Base-by-base conservation (phyloP, 768 basidiomycete species). In the Coprinopsis strossmayeri region DNA sequence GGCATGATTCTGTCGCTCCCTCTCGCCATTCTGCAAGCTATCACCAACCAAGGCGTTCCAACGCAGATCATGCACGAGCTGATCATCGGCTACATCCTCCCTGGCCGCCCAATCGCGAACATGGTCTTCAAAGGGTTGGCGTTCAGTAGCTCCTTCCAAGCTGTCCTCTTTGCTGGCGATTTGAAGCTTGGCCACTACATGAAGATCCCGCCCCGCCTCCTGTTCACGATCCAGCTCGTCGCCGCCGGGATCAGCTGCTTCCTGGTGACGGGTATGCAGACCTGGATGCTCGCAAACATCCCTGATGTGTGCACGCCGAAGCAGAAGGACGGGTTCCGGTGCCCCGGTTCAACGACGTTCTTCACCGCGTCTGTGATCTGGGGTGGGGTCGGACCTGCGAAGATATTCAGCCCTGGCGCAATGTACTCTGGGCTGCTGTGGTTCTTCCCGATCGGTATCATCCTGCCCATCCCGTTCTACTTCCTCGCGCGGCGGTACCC, bases 181-280 rank as follows among this genome's bases (percentile, higher is more conserved):
- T 69, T 92, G 58, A 94, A 94, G 66, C 76, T 91, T 35, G 90
- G 85, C 20, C 87, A 91, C 62, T 92, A 92, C 68, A 87, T 88
- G 84, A 92, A 93, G 70, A 71, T 93, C 38, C 87, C 88, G 9
- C 91, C 90, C 38, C 79, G 87, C 50, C 68, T 80, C 55, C 87
- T 90, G 77, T 93, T 94, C 69, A 28, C 57, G 18, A 67, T 77
- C 24, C 88, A 91, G 58, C 64, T 82, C 46, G 61, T 82, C 40
- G 73, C 87, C 4, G 74, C 78, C 5, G 46, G 78, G 25, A 57
- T 92, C 46, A 67, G 73, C 43, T 67, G 72, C 60, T 69, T 90
- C 57, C 77, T 85, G 44, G 72, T 76, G 28, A 75, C 76, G 21
- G 61, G 72, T 12, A 77, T 87, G 2, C 86, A 88, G 57, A 72